Evolutionary conservation across 192 early-diverging fungal genomes (phyloP).

Genomic region (Chytriomyces hyalinus): DNA sequence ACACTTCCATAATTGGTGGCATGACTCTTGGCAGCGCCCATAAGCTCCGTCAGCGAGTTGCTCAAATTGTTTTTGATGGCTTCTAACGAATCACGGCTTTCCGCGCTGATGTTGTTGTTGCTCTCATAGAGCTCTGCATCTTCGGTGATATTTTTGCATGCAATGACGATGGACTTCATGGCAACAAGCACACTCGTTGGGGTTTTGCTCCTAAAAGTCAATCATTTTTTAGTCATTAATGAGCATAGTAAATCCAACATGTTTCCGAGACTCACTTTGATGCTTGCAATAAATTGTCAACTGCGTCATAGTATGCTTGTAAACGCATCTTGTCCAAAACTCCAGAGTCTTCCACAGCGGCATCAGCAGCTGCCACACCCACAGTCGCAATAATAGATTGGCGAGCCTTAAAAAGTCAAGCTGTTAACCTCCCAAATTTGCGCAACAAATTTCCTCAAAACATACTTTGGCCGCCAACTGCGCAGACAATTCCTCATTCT

Average conservation of each 20-base stretch:
- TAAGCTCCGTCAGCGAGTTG: constrained; percentile 67
- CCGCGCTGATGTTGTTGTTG: constrained; percentile 50
- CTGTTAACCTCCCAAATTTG: no score
- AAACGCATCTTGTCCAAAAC: constrained; percentile 73
- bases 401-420: neutral
- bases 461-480: constrained; percentile 36
- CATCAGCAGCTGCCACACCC: neutral
- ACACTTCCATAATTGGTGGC: constrained; percentile 65
- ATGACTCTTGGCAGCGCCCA: constrained; percentile 77
- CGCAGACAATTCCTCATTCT: constrained; percentile 64
- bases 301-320: constrained; percentile 77
- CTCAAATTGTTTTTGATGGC: constrained; percentile 69
- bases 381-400: constrained; percentile 2
- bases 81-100: constrained; percentile 57
- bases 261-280: constrained; percentile 57
- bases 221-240: neutral
- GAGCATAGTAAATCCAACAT: neutral
- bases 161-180: constrained; percentile 83
- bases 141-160: constrained; percentile 83
- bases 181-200: constrained; percentile 76
- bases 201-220: constrained; percentile 57
- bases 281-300: constrained; percentile 78
- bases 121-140: constrained; percentile 74
- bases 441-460: no score
- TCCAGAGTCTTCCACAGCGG: constrained; percentile 46